A percentile compares a stretch with the other conserved stretches of the same genome.
These are phyloP conservation scores for Hyaloperonospora arabidopsidis DNA, from an alignment of 352 stramenopile genomes.

Conservation along the genomic window DNA sequence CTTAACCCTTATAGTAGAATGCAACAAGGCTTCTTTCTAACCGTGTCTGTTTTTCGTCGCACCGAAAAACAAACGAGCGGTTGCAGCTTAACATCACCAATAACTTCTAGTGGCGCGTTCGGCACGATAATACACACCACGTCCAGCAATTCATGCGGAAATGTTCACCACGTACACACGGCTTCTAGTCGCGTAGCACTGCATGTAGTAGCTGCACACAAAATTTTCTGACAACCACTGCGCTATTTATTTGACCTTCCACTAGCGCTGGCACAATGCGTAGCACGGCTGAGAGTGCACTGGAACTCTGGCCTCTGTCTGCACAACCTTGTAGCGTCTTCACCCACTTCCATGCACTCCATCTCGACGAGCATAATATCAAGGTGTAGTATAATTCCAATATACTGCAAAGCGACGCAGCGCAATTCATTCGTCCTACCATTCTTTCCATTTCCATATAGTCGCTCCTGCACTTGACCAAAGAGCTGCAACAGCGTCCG, in stretches of 20 bases:
- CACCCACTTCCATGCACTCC: conserved; percentile 30
- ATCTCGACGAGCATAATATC: conserved; percentile 10
- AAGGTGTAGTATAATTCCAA: conserved; percentile 37
- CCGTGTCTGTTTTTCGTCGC: conserved; percentile 21
- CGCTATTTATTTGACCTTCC: conserved; percentile 1
- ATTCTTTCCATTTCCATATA: conserved; percentile 6
- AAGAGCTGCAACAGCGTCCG: conserved; percentile 9
- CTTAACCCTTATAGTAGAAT: conserved; percentile 30
- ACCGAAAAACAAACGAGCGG: conserved; percentile 46
- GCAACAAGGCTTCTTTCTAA: conserved; percentile 55
- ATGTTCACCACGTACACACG: conserved; percentile 7
- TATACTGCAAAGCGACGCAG: conserved; percentile 40
- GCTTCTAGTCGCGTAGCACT: conserved; percentile 23
- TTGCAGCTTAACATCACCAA: conserved; percentile 35
- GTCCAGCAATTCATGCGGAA: conserved; percentile 50
- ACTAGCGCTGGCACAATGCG: conserved; percentile 45
- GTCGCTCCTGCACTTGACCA: conserved; percentile 1
- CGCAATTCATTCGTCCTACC: conserved; percentile 22
- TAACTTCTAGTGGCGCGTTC: conserved; percentile 31
- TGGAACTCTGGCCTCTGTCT: conserved; percentile 36
- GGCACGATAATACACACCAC: conserved; percentile 54
- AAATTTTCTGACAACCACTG: neutral
- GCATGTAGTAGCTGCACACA: conserved; percentile 16
- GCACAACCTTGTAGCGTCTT: conserved; percentile 33
- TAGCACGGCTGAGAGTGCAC: conserved; percentile 27